Percentiles rank a stretch among this genome's conserved stretches.
These are phyloP conservation scores for Carex parvula DNA, from an alignment of 176 grass and related monocot genomes.

Conservation along the genomic window DNA sequence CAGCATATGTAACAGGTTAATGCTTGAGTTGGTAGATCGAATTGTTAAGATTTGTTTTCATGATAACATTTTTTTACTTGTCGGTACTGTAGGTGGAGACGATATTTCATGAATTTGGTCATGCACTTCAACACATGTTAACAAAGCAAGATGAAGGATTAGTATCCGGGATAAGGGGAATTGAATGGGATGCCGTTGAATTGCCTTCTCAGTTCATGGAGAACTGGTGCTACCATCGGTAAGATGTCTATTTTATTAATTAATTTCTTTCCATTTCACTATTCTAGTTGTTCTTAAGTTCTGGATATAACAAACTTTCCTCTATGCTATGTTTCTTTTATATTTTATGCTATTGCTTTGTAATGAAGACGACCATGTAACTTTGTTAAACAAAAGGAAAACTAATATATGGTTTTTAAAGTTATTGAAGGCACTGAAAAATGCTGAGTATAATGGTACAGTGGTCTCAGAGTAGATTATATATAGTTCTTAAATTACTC, in stretches of 20 bases:
- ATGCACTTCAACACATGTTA: constrained; percentile 93
- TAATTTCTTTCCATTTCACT: not conserved
- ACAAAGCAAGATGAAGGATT: constrained; percentile 88
- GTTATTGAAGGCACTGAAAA: too few relatives aligned
- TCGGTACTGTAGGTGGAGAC: constrained; percentile 66
- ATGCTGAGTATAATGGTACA: not conserved
- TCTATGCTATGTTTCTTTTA: not conserved
- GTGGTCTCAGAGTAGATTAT: not conserved
- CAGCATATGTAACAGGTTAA: not conserved
- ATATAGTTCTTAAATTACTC: not conserved
- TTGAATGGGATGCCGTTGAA: constrained; percentile 92
- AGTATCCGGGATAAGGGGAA: constrained; percentile 72
- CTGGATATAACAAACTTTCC: not conserved
- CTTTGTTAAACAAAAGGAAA: not conserved
- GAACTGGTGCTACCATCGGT: constrained; percentile 96
- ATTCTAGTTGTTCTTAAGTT: not conserved
- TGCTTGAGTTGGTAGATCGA: not conserved
- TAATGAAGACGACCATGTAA: not conserved
- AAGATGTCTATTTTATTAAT: constrained; percentile 11
- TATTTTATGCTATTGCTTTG: not conserved
- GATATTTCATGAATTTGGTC: constrained; percentile 95
- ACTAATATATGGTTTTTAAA: not conserved
- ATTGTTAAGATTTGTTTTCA: not conserved
- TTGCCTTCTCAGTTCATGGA: constrained; percentile 98
- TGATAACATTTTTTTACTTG: not conserved